phyloP scores from a whole-genome alignment of 2,329 filamentous ascomycete species.

The Sporothrix curviconia region DNA sequence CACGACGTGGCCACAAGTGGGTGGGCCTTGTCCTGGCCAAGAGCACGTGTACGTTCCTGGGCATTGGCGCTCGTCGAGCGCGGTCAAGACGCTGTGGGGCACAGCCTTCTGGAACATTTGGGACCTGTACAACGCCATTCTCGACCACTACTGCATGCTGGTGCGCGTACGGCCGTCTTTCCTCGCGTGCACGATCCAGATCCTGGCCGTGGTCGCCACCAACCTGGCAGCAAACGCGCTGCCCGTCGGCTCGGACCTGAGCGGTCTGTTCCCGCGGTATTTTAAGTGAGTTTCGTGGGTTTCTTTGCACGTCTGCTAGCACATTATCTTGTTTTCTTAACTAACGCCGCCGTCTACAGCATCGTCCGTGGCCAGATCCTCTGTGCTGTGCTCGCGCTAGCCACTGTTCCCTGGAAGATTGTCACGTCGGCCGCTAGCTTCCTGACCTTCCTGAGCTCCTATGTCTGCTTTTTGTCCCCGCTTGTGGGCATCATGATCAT shows the following conservation, averaged over 20 bases:
- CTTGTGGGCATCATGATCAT: conserved; percentile 10
- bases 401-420: conserved; percentile 21
- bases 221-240: conserved; percentile 28
- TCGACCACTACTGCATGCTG: conserved; percentile 19
- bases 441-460: conserved; percentile 19
- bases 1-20: conserved; percentile 21
- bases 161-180: conserved; percentile 19
- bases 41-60: conserved; percentile 36
- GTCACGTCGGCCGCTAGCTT: conserved; percentile 18
- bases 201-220: conserved; percentile 21
- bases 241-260: conserved; percentile 31
- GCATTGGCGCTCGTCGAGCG: conserved; percentile 36
- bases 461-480: conserved; percentile 19
- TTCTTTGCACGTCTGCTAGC: too few relatives aligned
- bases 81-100: conserved; percentile 37
- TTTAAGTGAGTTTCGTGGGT: too few relatives aligned
- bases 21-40: conserved; percentile 38
- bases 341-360: too few relatives aligned
- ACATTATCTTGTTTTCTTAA: too few relatives aligned
- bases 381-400: conserved; percentile 18
- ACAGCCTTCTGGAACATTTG: conserved; percentile 24
- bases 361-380: conserved; percentile 29
- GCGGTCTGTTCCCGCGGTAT: conserved; percentile 28
- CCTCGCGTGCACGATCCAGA: conserved; percentile 19
- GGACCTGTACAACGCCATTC: conserved; percentile 20